A percentile compares a stretch with the other conserved stretches of the same genome.
Evolutionary conservation across 352 stramenopile genomes (phyloP).

Genomic region (Globisporangium heterothallicum): DNA sequence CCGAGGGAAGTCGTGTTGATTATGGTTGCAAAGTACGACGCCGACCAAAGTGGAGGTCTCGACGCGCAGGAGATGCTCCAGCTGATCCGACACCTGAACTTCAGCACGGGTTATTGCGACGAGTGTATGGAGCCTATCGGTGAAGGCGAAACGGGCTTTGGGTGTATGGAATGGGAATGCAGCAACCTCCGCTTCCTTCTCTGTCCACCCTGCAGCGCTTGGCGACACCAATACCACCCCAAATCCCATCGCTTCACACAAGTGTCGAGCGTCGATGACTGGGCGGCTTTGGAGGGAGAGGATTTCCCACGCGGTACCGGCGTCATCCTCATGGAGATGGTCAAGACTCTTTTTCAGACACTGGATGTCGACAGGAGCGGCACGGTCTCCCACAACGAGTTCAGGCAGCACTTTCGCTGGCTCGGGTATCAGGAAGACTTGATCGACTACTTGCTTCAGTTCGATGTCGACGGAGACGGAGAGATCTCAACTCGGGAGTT

Average conservation of each 20-base stretch:
- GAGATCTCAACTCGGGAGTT: not conserved
- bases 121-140: not conserved
- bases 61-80: not conserved
- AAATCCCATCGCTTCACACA: not conserved
- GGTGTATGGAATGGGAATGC: not conserved
- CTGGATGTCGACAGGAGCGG: not conserved
- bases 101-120: not conserved
- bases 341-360: not conserved
- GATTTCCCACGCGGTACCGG: not conserved
- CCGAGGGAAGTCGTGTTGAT: not conserved
- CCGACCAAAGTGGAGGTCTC: not conserved
- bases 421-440: not conserved
- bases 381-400: not conserved
- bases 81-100: not conserved
- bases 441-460: not conserved
- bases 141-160: not conserved
- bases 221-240: not conserved
- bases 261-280: not conserved
- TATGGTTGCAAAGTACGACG: not conserved
- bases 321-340: not conserved
- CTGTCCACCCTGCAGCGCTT: not conserved
- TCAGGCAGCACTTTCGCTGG: not conserved
- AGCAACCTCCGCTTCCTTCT: not conserved
- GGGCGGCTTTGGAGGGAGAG: too few species aligned
- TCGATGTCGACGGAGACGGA: not conserved